Evolutionary conservation across 148 eudicot genomes (phyloP).

Genomic region (Polygonum maritimum): DNA sequence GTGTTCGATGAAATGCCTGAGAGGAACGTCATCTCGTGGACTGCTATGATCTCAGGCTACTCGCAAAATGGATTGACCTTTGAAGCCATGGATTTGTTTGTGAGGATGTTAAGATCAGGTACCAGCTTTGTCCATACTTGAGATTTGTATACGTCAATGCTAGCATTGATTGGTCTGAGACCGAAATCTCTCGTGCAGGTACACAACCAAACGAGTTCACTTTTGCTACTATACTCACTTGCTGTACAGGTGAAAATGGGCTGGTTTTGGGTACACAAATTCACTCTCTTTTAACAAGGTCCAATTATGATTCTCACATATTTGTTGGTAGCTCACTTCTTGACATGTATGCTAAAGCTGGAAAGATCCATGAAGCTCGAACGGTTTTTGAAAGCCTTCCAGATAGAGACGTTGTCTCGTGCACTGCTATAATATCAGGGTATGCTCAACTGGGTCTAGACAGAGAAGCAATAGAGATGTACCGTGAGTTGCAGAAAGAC

Average conservation of each 20-base stretch:
- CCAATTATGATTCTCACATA: slow-evolving; percentile 48
- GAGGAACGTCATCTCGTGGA: slow-evolving; percentile 85
- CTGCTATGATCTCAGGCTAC: slow-evolving; percentile 75
- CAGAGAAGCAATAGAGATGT: slow-evolving; percentile 60
- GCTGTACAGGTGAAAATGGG: slow-evolving; percentile 30
- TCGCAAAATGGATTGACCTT: slow-evolving; percentile 38
- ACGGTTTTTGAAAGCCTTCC: slow-evolving; percentile 49
- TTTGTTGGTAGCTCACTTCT: slow-evolving; percentile 92
- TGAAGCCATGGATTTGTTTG: slow-evolving; percentile 49
- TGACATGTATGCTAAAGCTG: slow-evolving; percentile 85
- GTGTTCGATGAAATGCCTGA: slow-evolving; percentile 90
- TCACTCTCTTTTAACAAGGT: slow-evolving; percentile 52
- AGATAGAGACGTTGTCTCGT: slow-evolving; percentile 78
- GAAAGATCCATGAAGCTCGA: slow-evolving; percentile 60
- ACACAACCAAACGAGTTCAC: slow-evolving; percentile 78
- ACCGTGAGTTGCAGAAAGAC: slow-evolving; percentile 45
- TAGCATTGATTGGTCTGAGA: slow-evolving; percentile 18
- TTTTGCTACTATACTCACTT: slow-evolving; percentile 63
- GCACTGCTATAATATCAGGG: slow-evolving; percentile 86
- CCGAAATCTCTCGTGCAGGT: slow-evolving; percentile 37
- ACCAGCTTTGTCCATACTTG: not conserved
- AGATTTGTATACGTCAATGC: not conserved
- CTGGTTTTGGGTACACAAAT: slow-evolving; percentile 56
- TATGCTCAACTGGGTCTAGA: slow-evolving; percentile 80
- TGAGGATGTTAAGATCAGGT: slow-evolving; percentile 89